Evolutionary conservation across 768 basidiomycete genomes (phyloP).

Genomic region (Amylocystis lapponica): DNA sequence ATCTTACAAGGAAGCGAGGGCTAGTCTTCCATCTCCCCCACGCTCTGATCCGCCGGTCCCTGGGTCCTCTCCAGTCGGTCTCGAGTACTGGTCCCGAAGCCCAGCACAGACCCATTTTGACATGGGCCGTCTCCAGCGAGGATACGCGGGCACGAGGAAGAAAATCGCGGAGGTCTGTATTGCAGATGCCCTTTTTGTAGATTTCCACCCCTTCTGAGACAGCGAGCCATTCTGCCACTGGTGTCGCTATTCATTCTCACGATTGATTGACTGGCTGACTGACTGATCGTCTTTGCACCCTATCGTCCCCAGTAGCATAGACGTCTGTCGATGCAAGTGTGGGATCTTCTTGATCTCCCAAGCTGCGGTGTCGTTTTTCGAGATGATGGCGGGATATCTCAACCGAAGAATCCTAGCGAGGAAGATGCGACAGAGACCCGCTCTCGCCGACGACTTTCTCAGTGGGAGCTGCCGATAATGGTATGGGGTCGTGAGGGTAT

Average conservation of each 20-base stretch:
- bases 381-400: conserved; percentile 11
- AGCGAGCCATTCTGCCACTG: background rate
- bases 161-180: conserved; percentile 11
- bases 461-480: too few species aligned
- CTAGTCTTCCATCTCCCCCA: conserved; percentile 2
- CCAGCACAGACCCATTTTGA: background rate
- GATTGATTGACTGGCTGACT: background rate
- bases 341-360: conserved; percentile 20
- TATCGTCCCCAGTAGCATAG: conserved; percentile 25
- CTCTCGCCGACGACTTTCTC: too few species aligned
- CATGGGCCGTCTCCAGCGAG: background rate
- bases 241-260: background rate
- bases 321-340: conserved; percentile 14
- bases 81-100: background rate
- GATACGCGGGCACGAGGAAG: conserved; percentile 6
- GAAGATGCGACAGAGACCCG: too few species aligned
- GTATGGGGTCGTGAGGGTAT: too few species aligned
- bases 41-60: background rate
- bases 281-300: background rate
- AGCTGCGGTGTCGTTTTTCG: conserved; percentile 23
- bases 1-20: too few species aligned
- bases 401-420: too few species aligned
- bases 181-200: too few species aligned
- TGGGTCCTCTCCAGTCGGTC: background rate
- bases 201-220: too few species aligned